Evolutionary conservation across 2,329 filamentous ascomycete species (phyloP).

Genomic region (Neonectria coccinea): DNA sequence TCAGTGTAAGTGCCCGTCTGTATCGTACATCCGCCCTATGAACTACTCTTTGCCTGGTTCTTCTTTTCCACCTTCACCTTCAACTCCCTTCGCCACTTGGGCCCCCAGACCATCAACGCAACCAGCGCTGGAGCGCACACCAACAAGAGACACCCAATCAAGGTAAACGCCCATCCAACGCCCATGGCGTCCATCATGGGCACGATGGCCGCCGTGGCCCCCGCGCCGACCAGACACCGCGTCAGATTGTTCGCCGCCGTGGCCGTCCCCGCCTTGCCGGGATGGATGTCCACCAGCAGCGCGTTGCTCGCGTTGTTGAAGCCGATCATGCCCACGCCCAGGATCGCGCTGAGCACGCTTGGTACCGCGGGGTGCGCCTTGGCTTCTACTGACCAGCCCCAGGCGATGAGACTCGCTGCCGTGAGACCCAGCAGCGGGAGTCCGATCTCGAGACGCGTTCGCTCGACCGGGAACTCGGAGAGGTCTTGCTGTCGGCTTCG

Average conservation of each 20-base stretch:
- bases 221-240: conserved; percentile 66
- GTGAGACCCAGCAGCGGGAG: conserved; percentile 64
- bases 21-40: conserved; percentile 14
- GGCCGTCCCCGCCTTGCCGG: conserved; percentile 63
- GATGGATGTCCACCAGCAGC: conserved; percentile 68
- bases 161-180: conserved; percentile 63
- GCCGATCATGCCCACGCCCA: conserved; percentile 63
- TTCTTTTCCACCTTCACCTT: conserved; percentile 44
- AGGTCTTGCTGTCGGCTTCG: conserved; percentile 64
- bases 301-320: conserved; percentile 65
- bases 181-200: conserved; percentile 65
- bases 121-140: conserved; percentile 55
- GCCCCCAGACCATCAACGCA: conserved; percentile 56
- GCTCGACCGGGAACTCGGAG: conserved; percentile 63
- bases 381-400: conserved; percentile 65
- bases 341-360: conserved; percentile 59
- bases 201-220: conserved; percentile 62
- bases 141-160: conserved; percentile 59
- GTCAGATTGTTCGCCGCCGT: conserved; percentile 69
- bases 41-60: conserved; percentile 25
- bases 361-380: conserved; percentile 58
- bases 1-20: background rate
- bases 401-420: conserved; percentile 59
- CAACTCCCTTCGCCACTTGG: conserved; percentile 56
- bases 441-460: conserved; percentile 61